phyloP scores from a whole-genome alignment of 805 yeast genomes.

The Saccharomyces cerevisiae region DNA sequence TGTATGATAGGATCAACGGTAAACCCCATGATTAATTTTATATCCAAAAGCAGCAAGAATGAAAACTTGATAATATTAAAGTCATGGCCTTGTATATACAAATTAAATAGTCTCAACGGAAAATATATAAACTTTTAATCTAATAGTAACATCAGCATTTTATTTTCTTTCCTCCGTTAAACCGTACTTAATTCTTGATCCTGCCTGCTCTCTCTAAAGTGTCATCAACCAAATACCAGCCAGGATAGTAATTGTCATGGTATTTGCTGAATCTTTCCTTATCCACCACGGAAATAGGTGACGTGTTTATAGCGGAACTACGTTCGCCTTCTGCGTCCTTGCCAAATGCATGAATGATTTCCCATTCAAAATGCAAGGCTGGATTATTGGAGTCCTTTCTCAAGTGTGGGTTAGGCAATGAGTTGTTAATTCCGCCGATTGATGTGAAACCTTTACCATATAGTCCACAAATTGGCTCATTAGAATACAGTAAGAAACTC shows the following conservation, averaged over 20 bases:
- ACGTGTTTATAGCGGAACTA: background rate
- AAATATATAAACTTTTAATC: background rate
- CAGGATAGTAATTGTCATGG: constrained; percentile 19
- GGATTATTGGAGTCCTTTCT: constrained; percentile 6
- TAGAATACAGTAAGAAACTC: constrained; percentile 59
- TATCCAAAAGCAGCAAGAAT: background rate
- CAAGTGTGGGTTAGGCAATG: constrained; percentile 63
- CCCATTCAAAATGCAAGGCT: constrained; percentile 20
- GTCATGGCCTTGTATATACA: background rate
- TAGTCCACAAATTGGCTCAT: constrained; percentile 62
- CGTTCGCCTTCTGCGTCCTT: constrained; percentile 1
- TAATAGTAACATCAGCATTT: background rate
- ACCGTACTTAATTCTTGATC: constrained; percentile 5
- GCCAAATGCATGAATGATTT: constrained; percentile 17
- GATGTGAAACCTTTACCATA: constrained; percentile 87
- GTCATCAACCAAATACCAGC: constrained; percentile 30
- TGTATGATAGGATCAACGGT: constrained; percentile 42
- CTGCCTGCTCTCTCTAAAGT: constrained; percentile 29
- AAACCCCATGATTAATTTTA: constrained; percentile 33
- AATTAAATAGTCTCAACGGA: background rate
- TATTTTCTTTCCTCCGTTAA: background rate
- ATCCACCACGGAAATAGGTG: constrained; percentile 8
- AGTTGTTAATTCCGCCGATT: constrained; percentile 68
- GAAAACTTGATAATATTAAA: background rate
- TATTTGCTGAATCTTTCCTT: constrained; percentile 5